Base-by-base conservation (phyloP, 257 asterid genomes). In the Gentiana dahurica region DNA sequence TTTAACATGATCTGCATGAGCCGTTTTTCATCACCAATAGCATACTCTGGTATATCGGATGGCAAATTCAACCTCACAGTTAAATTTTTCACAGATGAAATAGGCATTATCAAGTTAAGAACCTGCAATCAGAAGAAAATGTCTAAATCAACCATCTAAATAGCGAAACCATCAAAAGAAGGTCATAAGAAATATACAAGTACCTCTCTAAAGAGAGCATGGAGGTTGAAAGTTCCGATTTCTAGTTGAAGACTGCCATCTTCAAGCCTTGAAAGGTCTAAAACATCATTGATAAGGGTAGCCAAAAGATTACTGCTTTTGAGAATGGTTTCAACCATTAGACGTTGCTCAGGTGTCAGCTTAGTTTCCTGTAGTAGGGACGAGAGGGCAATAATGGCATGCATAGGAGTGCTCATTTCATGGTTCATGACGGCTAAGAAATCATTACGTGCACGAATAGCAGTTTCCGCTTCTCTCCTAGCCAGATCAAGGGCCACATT, bases 401-500 rank as follows among this genome's bases (percentile, higher is more conserved):
- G 99, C 94, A 92, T 85, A 6, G 99, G 97, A 49, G 97, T 92
- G 69, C 99, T 77, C 99, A 92, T 92, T 65, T 92, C 99, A 70
- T 92, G 99, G 75, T 92, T 92, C 97, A 92, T 88, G 50, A 92
- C 99, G 4, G 95, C 95, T 76, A 92, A 71, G 81, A 92, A 92
- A 77, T 92, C 97, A 36, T 92, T 92, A 24, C 95, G 94, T 32
- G 62, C 99, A 69, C 91, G 94, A 41, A 89, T 81, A 64, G 97
- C 99, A 0, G 79, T 86, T 78, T 92, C 99, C n/a, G 97, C 99
- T 75, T 92, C 99, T 70, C 87, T 75, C 74, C 97, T 78, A 47
- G 99, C 99, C 49, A 66, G 75, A 75, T 92, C 95, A 58, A 92
- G 89, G 65, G 95, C 97, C 61, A 80, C 79, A 64, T 92, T 92